These are phyloP conservation scores for Podospora sp. DNA, from an alignment of 495 filamentous ascomycete species.

Conservation along the genomic window DNA sequence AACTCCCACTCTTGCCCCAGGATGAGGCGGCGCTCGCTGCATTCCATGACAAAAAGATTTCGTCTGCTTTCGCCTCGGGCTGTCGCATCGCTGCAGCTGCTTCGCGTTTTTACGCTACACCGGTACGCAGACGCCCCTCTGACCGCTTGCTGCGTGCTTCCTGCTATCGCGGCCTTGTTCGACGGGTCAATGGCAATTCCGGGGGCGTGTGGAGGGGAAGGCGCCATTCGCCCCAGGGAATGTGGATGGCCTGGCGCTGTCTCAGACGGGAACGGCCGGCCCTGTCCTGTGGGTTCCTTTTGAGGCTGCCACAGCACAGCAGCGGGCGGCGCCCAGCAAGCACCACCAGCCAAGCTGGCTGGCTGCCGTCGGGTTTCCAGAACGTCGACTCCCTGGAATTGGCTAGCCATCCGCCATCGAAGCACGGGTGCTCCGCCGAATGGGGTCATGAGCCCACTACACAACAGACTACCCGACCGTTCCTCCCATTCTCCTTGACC, in stretches of 20 bases:
- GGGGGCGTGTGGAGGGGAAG: neutral
- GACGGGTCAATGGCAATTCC: neutral
- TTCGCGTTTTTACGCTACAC: neutral
- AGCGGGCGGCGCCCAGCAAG: no score
- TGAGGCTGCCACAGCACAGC: neutral
- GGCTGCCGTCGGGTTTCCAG: neutral
- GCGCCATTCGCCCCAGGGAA: neutral
- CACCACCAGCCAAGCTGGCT: neutral
- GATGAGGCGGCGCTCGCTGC: conserved; percentile 28
- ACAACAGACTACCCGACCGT: neutral
- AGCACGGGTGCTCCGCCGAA: conserved; percentile 15
- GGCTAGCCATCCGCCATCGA: conserved; percentile 8
- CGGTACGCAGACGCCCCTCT: neutral
- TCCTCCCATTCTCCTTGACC: conserved; percentile 7
- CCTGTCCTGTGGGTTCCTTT: neutral
- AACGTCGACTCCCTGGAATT: neutral
- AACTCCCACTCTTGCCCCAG: conserved; percentile 38
- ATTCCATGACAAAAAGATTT: conserved; percentile 45
- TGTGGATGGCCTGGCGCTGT: conserved; percentile 2
- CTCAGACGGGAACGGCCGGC: conserved; percentile 17
- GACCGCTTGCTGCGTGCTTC: neutral
- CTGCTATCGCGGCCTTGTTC: neutral
- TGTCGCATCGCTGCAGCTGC: conserved; percentile 11
- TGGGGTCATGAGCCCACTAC: conserved; percentile 25
- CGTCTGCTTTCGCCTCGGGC: conserved; percentile 11